Conservation (phyloP, 2,329 filamentous ascomycete genomes). For the Paecilomyces sp. region DNA sequence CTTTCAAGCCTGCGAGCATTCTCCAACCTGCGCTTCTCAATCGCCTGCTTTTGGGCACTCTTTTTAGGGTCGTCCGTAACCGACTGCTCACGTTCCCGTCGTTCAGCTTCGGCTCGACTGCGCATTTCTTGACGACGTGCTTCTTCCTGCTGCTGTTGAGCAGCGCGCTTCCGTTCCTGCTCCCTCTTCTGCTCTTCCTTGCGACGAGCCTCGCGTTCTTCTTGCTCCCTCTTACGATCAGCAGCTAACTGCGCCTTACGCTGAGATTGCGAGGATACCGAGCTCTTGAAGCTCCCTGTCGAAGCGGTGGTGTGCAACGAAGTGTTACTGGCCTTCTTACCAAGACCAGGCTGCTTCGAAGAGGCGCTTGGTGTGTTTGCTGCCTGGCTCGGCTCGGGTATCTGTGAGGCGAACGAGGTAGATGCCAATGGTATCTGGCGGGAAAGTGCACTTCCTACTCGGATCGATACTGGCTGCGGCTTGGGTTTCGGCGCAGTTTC, state of each 20-base stretch:
- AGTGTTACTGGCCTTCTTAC: constrained; percentile 61
- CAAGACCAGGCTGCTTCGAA: constrained; percentile 40
- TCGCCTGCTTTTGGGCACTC: constrained; percentile 54
- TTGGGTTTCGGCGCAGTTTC: constrained; percentile 38
- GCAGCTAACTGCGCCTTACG: constrained; percentile 68
- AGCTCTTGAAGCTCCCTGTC: constrained; percentile 56
- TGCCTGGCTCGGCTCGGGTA: constrained; percentile 48
- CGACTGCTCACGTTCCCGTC: constrained; percentile 38
- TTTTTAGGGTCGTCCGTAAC: constrained; percentile 57
- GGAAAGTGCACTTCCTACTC: constrained; percentile 41
- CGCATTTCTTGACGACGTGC: constrained; percentile 55
- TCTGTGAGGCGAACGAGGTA: constrained; percentile 47
- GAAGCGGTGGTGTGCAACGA: constrained; percentile 52
- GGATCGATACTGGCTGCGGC: constrained; percentile 42
- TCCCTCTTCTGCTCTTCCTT: constrained; percentile 78
- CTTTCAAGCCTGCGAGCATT: constrained; percentile 39
- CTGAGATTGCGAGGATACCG: constrained; percentile 53
- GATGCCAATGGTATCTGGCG: constrained; percentile 35
- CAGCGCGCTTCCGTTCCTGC: constrained; percentile 67
- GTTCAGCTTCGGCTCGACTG: constrained; percentile 51
- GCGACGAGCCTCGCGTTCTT: constrained; percentile 70
- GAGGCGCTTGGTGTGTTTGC: constrained; percentile 39
- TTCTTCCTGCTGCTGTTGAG: constrained; percentile 47
- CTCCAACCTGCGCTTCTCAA: constrained; percentile 45
- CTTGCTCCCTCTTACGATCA: constrained; percentile 72